Conservation (phyloP, 169 alveolate species). For the Plasmodium gaboni region DNA sequence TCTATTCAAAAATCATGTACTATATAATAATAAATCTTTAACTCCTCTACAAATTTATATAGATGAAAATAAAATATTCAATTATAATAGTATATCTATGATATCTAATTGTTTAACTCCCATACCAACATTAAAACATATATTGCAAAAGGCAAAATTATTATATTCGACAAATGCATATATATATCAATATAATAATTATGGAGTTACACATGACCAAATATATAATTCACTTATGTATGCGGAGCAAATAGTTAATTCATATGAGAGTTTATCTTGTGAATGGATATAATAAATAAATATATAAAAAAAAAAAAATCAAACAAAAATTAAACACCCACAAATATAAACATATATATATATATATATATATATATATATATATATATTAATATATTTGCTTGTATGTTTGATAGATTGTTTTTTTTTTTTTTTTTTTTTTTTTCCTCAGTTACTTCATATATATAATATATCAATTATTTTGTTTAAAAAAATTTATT, state of each 20-base stretch:
- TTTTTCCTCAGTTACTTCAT: not conserved
- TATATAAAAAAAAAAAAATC: no score
- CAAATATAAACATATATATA: not conserved
- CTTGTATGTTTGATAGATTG: not conserved
- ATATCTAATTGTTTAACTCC: conserved; percentile 79
- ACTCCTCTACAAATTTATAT: conserved; percentile 76
- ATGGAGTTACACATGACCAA: conserved; percentile 73
- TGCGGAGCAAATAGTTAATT: conserved; percentile 33
- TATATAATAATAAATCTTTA: conserved; percentile 74
- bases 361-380: not conserved
- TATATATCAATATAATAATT: conserved; percentile 75
- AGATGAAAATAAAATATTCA: conserved; percentile 25
- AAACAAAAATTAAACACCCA: not conserved
- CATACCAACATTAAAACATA: conserved; percentile 63
- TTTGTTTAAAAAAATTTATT: conserved; percentile 49
- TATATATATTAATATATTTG: not conserved
- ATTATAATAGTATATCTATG: conserved; percentile 72
- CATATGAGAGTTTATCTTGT: conserved; percentile 49
- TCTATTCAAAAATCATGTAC: conserved; percentile 76
- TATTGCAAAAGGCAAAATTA: conserved; percentile 75
- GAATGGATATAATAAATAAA: not conserved
- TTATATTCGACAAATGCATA: conserved; percentile 78
- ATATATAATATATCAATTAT: not conserved
- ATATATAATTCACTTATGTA: conserved; percentile 42
- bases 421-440: not conserved